Evolutionary conservation across 208 protist species (phyloP).

Genomic region (Leptomonas pyrrhocoris): DNA sequence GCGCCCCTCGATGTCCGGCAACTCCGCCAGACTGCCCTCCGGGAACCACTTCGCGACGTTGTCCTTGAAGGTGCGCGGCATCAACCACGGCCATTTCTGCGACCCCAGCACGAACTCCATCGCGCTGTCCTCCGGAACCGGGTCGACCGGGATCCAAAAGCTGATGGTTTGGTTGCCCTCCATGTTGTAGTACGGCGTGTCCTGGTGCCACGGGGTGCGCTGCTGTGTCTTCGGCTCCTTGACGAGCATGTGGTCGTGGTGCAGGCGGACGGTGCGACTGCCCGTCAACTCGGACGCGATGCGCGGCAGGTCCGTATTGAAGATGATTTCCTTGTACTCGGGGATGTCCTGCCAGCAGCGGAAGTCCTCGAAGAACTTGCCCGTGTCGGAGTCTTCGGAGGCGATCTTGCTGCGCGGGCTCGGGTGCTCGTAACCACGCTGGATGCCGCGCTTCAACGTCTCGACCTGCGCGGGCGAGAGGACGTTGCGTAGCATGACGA

Average conservation of each 20-base stretch:
- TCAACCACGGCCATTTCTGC: constrained; percentile 48
- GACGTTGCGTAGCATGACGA: constrained; percentile 27
- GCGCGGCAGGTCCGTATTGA: constrained; percentile 32
- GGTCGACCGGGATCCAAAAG: constrained; percentile 54
- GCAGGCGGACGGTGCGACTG: constrained; percentile 39
- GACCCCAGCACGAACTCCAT: constrained; percentile 53
- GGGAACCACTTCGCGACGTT: constrained; percentile 53
- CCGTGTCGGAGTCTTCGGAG: constrained; percentile 42
- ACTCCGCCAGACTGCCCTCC: constrained; percentile 41
- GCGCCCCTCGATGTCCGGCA: constrained; percentile 39
- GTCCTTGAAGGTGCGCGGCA: constrained; percentile 56
- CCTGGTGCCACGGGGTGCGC: constrained; percentile 54
- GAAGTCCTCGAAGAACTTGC: constrained; percentile 60
- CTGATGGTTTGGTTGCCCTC: constrained; percentile 51
- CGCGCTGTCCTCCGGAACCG: constrained; percentile 38
- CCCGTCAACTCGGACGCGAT: constrained; percentile 36
- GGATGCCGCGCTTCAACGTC: constrained; percentile 37
- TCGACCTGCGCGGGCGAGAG: constrained; percentile 32
- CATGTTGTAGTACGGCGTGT: constrained; percentile 60
- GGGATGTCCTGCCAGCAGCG: constrained; percentile 48
- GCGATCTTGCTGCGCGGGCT: constrained; percentile 44
- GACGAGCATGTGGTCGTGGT: constrained; percentile 53
- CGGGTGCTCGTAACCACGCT: constrained; percentile 29
- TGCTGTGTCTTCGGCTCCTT: constrained; percentile 51
- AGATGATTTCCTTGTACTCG: constrained; percentile 50